Percentiles rank a stretch among this genome's conserved stretches.
These are phyloP conservation scores for Podila epigama DNA, from an alignment of 192 early-diverging fungal species.

Conservation along the genomic window DNA sequence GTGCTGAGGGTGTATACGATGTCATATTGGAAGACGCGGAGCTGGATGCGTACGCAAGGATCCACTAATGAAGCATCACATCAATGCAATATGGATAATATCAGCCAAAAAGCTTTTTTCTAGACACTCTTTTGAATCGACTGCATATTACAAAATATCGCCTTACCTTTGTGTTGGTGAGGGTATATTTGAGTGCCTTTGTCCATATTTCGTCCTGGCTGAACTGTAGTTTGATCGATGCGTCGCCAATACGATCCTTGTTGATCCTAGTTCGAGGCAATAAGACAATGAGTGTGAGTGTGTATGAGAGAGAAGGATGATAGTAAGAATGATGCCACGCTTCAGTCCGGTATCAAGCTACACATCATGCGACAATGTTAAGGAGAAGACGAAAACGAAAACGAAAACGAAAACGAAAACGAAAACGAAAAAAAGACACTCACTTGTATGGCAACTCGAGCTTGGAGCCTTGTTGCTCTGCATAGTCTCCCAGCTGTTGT, in stretches of 20 bases:
- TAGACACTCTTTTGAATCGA: background rate
- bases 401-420: too few relatives aligned
- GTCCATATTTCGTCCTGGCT: slow-evolving; percentile 95
- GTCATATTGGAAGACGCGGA: slow-evolving; percentile 40
- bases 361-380: too few relatives aligned
- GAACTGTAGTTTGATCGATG: slow-evolving; percentile 85
- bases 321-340: too few relatives aligned
- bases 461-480: slow-evolving; percentile 73
- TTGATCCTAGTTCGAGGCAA: slow-evolving; percentile 67
- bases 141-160: background rate
- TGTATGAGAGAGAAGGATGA: too few relatives aligned
- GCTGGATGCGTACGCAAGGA: slow-evolving; percentile 42
- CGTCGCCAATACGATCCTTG: slow-evolving; percentile 89
- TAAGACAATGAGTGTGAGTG: too few relatives aligned
- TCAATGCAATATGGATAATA: too few relatives aligned
- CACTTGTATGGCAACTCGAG: slow-evolving; percentile 87
- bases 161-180: slow-evolving; percentile 81
- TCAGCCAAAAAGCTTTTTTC: too few relatives aligned
- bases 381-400: too few relatives aligned
- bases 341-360: too few relatives aligned
- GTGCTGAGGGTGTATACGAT: slow-evolving; percentile 36
- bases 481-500: slow-evolving; percentile 86
- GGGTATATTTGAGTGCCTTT: slow-evolving; percentile 84
- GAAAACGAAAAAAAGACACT: too few relatives aligned
- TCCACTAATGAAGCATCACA: slow-evolving; percentile 20